These are phyloP conservation scores for Asterella californica DNA, from an alignment of 225 moss, liverwort and hornwort species.

Conservation along the genomic window DNA sequence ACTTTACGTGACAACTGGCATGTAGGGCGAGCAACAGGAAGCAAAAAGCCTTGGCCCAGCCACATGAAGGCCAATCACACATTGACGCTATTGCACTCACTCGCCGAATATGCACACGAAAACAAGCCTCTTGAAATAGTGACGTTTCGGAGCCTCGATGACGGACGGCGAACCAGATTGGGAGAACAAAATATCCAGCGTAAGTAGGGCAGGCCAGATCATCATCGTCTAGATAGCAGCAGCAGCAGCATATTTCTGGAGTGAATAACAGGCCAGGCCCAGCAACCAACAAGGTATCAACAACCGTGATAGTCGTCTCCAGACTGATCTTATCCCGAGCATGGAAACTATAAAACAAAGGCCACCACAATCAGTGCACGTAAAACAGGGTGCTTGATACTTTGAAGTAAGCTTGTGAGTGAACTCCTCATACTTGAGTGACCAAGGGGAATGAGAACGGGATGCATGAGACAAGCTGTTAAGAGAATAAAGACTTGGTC, in stretches of 20 bases:
- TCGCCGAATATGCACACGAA: conserved; percentile 41
- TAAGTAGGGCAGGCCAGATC: conserved; percentile 46
- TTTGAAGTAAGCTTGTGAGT: background rate
- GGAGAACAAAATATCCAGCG: conserved; percentile 49
- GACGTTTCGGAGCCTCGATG: conserved; percentile 37
- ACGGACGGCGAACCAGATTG: conserved; percentile 36
- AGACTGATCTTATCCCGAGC: conserved; percentile 1
- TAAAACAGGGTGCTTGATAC: background rate
- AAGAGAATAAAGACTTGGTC: background rate
- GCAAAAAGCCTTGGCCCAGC: conserved; percentile 29
- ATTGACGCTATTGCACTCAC: conserved; percentile 29
- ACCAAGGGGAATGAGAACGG: background rate
- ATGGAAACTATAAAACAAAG: conserved; percentile 2
- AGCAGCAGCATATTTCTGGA: conserved; percentile 91
- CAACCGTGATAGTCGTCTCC: conserved; percentile 27
- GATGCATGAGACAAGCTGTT: background rate
- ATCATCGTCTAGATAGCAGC: conserved; percentile 44
- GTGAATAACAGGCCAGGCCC: conserved; percentile 56
- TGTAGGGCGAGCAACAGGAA: conserved; percentile 22
- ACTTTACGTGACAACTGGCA: conserved; percentile 27
- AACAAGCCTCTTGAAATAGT: conserved; percentile 37
- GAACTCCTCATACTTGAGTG: background rate
- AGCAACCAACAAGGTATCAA: conserved; percentile 77
- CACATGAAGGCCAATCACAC: conserved; percentile 30
- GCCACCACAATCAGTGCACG: background rate